Base-by-base conservation (phyloP, 306 rosid genomes). In the Cajanus cajan region DNA sequence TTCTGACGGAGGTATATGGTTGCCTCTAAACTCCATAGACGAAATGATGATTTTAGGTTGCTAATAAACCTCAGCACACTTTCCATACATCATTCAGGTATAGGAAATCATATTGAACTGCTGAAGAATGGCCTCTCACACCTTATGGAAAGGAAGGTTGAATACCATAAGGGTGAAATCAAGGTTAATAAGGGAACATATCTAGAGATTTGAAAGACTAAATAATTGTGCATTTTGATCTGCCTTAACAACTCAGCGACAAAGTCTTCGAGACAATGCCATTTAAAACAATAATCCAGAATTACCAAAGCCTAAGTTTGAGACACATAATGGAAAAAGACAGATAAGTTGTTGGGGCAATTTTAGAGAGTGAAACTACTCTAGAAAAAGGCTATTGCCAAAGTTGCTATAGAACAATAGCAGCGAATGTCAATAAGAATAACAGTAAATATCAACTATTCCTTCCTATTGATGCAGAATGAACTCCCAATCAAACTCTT, bases 231-330 rank as follows among this genome's bases (percentile, higher is more conserved):
- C 90, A n/a, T 92, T 89, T 15, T 84, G 83, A 84, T 86, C 3
- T 18, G 82, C 66, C 93, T 1, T 88, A 92, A 93, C 90, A 90
- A 79, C 88, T 90, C 90, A 96, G 96, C 8, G 93, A 90, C 84
- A 92, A 92, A 33, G 92, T 87, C 5, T 90, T 90, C 2, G 92
- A 92, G 31, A 48, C 93, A 0, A 86, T 89, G 61, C 69, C 86
- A 37, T 89, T 89, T 8, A 92, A 48, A 94, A 89, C 88, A 83
- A 22, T 71, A 82, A 89, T 34, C 91, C 86, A 0, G 73, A 67
- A 7, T 72, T 88, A 12, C 37, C 87, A 8, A 84, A 86, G 36
- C 84, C 90, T 33, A 16, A 90, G 82, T 90, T 93, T 5, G 94
- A n/a, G 96, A 19, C n/a, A 22, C 89, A 4, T 86, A 85, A 82